phyloP scores from a whole-genome alignment of 2,329 filamentous ascomycete genomes.

The Penicillium sp. region DNA sequence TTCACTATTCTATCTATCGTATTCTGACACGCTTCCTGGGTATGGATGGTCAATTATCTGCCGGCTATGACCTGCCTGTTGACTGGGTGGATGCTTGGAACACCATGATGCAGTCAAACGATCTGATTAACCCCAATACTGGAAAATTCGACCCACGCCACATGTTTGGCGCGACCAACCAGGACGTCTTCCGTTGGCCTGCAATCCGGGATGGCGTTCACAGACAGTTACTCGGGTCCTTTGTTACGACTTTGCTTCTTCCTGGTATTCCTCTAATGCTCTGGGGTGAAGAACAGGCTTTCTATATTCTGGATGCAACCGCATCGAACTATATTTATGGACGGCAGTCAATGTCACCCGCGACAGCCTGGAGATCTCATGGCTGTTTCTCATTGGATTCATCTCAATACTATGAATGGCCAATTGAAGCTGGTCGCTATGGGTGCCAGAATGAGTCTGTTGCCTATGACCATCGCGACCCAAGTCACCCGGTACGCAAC shows the following conservation, averaged over 20 bases:
- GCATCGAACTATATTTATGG: constrained; percentile 69
- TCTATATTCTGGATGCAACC: constrained; percentile 67
- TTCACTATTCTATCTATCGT: constrained; percentile 67
- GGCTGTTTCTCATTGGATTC: constrained; percentile 64
- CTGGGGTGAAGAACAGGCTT: constrained; percentile 69
- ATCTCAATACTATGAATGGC: constrained; percentile 62
- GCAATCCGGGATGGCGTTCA: constrained; percentile 61
- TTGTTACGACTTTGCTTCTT: constrained; percentile 62
- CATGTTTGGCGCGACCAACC: constrained; percentile 67
- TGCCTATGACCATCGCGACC: constrained; percentile 65
- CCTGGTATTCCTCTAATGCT: constrained; percentile 64
- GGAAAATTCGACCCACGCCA: constrained; percentile 67
- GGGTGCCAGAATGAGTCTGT: constrained; percentile 63
- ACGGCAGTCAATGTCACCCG: constrained; percentile 63
- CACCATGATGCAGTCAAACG: constrained; percentile 60
- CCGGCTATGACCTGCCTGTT: constrained; percentile 57
- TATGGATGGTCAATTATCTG: constrained; percentile 60
- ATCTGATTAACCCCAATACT: constrained; percentile 64
- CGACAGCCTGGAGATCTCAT: constrained; percentile 66
- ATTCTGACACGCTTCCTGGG: constrained; percentile 64
- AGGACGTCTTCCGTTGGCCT: constrained; percentile 70
- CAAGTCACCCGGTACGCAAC: constrained; percentile 64
- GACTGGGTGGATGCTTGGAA: constrained; percentile 62
- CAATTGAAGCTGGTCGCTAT: constrained; percentile 54
- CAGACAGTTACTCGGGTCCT: constrained; percentile 60